phyloP scores from a whole-genome alignment of 73 alveolate genomes.

The Paramecium pentaurelia region DNA sequence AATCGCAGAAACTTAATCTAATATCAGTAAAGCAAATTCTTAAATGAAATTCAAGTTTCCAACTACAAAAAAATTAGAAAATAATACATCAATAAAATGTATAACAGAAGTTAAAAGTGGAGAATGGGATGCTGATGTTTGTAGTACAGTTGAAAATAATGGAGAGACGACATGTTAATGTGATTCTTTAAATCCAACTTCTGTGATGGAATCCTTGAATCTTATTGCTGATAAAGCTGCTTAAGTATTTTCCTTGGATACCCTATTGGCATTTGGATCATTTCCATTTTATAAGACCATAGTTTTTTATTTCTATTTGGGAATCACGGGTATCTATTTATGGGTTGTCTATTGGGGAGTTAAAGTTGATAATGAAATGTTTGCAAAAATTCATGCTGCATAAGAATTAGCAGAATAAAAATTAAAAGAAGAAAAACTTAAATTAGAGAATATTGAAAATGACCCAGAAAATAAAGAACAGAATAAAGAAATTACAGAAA shows the following conservation, averaged over 20 bases:
- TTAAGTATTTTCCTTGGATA: not conserved
- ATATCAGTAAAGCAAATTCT: not conserved
- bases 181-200: not conserved
- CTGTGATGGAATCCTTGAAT: not conserved
- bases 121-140: not conserved
- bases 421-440: not conserved
- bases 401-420: not conserved
- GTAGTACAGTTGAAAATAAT: not conserved
- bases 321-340: not conserved
- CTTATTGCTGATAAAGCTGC: conserved; percentile 12
- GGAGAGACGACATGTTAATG: not conserved
- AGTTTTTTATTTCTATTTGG: not conserved
- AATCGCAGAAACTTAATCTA: not conserved
- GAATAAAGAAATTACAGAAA: not conserved
- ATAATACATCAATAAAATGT: not conserved
- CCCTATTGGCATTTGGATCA: not conserved
- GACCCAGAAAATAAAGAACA: not conserved
- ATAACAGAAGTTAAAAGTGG: not conserved
- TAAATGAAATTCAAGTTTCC: not conserved
- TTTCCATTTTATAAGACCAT: not conserved
- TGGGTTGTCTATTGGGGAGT: not conserved
- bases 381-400: not conserved
- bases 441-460: not conserved
- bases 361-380: not conserved
- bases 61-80: not conserved